Evolutionary conservation across 1,284 basidiomycete species (phyloP), one percentile per base, ranked within the genome.

Genomic region (Macrocybe sp.): DNA sequence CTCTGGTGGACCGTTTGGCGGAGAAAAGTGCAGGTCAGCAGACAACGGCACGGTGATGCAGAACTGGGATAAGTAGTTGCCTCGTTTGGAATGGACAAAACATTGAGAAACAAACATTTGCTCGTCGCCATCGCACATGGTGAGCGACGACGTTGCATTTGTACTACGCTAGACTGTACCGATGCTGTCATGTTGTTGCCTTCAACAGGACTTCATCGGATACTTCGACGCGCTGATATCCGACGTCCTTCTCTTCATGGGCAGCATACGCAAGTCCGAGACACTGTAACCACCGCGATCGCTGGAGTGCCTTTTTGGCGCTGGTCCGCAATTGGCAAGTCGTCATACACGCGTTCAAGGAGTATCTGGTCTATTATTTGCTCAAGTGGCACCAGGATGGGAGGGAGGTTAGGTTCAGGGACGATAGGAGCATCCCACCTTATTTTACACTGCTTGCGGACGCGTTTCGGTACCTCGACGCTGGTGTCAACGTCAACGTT

Each of bases 401-500:
- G 2, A 67, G 79, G 36, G 84, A 84, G 57, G 67, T 64, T 28
- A 65, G 62, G 29, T 90, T 82, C 57, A 68, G 69, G 46, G 64
- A 72, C 37, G 74, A 79, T 35, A 69, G 73, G 35, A 77, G 74
- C 53, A 82, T 90, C 50, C 79, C 84, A 6, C 82, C 85, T 2
- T 86, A 89, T 56, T 89, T 89, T 56, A 70, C 76, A 10, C 70
- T 76, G 7, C 70, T 89, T 41, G 77, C 84, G 16, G 83, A 89
- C 64, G 88, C 87, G 58, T 91, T 90, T 67, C 91, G 86, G 85
- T 67, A 78, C 58, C 65, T 91, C 55, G 88, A 90, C 64, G 73
- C 78, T 3, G 85, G 82, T 11, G 67, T 74, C 14, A 69, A 81
- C 38, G 61, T 85, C 46, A 59, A 72, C 43, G 85, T 88, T 22